These are phyloP conservation scores for Exsudoporus frostii DNA, from an alignment of 768 basidiomycete species.

Conservation along the genomic window DNA sequence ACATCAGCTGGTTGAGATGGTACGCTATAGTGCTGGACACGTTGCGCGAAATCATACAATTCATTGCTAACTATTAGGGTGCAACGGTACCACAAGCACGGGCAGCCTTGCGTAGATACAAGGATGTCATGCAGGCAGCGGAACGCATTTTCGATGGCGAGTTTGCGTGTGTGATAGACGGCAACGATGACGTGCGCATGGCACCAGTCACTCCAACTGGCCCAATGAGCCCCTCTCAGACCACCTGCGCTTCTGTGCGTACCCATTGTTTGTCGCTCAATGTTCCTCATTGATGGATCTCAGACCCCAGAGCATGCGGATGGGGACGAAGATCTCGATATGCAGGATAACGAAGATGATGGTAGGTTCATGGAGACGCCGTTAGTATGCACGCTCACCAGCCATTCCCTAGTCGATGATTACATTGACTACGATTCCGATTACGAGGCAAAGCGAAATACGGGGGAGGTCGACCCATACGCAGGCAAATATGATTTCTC, in stretches of 20 bases:
- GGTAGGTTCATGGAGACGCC: slow-evolving; percentile 28
- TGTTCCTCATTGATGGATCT: slow-evolving; percentile 1
- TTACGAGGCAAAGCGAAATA: slow-evolving; percentile 48
- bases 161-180: slow-evolving; percentile 66
- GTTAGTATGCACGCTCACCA: slow-evolving; percentile 8
- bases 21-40: slow-evolving; percentile 19
- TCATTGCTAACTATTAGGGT: slow-evolving; percentile 49
- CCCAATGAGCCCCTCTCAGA: slow-evolving; percentile 29
- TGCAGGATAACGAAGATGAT: slow-evolving; percentile 51
- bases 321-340: slow-evolving; percentile 47
- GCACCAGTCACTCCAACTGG: slow-evolving; percentile 22
- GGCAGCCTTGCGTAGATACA: slow-evolving; percentile 75
- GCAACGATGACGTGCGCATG: slow-evolving; percentile 52
- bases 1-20: slow-evolving; percentile 64
- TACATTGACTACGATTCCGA: slow-evolving; percentile 85
- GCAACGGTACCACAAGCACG: slow-evolving; percentile 78
- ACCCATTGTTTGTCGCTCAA: background rate
- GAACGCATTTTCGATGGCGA: slow-evolving; percentile 83
- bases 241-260: slow-evolving; percentile 26
- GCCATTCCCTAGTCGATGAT: slow-evolving; percentile 41
- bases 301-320: slow-evolving; percentile 62
- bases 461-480: slow-evolving; percentile 80
- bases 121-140: slow-evolving; percentile 91
- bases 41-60: background rate
- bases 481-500: slow-evolving; percentile 50